A percentile compares a stretch with the other conserved stretches of the same genome.
phyloP scores from a whole-genome alignment of 1,284 basidiomycete species.

The Amylostereum areolatum region DNA sequence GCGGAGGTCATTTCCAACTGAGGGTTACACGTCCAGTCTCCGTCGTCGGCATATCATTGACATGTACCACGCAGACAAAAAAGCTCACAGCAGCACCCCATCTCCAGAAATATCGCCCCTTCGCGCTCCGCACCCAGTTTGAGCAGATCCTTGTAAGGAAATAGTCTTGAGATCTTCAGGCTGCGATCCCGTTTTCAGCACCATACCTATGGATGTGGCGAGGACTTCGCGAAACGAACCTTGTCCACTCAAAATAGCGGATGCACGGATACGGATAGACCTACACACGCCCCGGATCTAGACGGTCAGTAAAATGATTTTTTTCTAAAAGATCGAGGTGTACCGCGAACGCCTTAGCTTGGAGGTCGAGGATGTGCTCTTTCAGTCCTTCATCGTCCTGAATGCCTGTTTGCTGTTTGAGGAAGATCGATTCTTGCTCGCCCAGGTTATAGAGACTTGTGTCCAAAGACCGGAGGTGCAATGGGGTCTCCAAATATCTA shows the following conservation, averaged over 20 bases:
- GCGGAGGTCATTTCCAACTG: not conserved
- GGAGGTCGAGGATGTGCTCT: conserved; percentile 32
- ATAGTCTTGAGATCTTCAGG: conserved; percentile 11
- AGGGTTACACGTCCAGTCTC: not conserved
- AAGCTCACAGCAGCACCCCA: conserved; percentile 21
- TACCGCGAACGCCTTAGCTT: conserved; percentile 29
- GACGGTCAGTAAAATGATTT: conserved; percentile 5
- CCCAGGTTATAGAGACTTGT: conserved; percentile 8
- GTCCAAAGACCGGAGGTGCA: conserved; percentile 1
- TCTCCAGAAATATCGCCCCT: conserved; percentile 20
- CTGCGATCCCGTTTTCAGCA: conserved; percentile 1
- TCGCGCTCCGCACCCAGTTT: conserved; percentile 15
- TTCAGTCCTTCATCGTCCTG: conserved; percentile 29
- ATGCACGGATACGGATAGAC: conserved; percentile 11
- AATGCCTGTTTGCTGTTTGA: conserved; percentile 30
- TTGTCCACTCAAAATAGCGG: conserved; percentile 6
- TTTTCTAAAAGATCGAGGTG: conserved; percentile 14
- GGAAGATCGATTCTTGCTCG: conserved; percentile 26
- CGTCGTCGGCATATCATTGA: not conserved
- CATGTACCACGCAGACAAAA: not conserved
- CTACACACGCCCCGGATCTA: not conserved
- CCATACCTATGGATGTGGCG: no score
- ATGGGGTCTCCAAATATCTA: no score
- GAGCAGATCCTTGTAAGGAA: conserved; percentile 15
- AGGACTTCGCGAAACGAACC: not conserved